Conservation (phyloP, 2,329 filamentous ascomycete species). For the Fusarium nelsonii region DNA sequence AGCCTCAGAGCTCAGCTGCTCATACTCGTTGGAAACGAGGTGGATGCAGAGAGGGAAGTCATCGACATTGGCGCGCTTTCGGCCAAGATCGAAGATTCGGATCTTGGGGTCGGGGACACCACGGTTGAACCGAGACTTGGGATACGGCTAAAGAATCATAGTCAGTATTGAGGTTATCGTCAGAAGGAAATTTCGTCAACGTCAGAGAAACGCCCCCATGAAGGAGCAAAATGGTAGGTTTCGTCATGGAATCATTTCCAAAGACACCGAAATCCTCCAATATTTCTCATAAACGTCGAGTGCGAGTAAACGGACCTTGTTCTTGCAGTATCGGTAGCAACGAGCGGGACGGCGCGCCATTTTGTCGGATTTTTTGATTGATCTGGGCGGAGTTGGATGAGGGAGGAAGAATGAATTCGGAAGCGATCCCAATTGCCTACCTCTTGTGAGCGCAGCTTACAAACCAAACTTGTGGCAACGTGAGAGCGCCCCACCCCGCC, state of each 20-base stretch:
- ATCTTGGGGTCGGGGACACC: conserved; percentile 90
- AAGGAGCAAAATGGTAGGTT: conserved; percentile 15
- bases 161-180: conserved; percentile 33
- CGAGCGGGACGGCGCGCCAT: conserved; percentile 99
- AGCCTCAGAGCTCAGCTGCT: conserved; percentile 99
- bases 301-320: conserved; percentile 80
- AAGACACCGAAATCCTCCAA: conserved; percentile 20
- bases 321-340: conserved; percentile 99
- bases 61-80: conserved; percentile 98
- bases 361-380: conserved; percentile 74
- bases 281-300: conserved; percentile 25
- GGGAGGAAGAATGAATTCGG: conserved; percentile 50
- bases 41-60: conserved; percentile 99
- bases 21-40: conserved; percentile 99
- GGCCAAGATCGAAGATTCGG: conserved; percentile 98
- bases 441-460: conserved; percentile 37
- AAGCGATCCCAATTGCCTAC: conserved; percentile 47
- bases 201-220: conserved; percentile 1
- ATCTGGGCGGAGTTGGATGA: conserved; percentile 56
- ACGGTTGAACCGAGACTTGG: conserved; percentile 99
- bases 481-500: conserved; percentile 37
- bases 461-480: conserved; percentile 39
- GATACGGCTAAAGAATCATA: conserved; percentile 77
- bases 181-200: conserved; percentile 7
- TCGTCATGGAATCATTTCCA: conserved; percentile 24